phyloP scores from a whole-genome alignment of 176 grass and related monocot genomes.

The Panicum miliaceum region DNA sequence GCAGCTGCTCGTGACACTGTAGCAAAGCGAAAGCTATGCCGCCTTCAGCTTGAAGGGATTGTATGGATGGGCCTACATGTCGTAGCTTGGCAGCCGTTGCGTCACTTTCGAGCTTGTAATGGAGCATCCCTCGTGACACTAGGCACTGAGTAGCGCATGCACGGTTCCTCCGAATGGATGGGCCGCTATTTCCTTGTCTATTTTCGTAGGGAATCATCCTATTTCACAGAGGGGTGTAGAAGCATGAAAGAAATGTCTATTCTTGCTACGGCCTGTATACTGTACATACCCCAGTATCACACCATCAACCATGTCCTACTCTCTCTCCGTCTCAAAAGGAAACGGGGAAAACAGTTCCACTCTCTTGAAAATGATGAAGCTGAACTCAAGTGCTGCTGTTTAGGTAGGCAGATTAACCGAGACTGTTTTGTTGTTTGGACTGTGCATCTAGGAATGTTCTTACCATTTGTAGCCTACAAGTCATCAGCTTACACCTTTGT shows the following conservation, averaged over 20 bases:
- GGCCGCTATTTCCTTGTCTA: conserved; percentile 17
- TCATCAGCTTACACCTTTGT: neutral
- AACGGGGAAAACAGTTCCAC: neutral
- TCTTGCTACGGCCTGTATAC: conserved; percentile 10
- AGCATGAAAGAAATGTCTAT: conserved; percentile 26
- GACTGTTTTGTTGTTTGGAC: neutral
- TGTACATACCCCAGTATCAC: neutral
- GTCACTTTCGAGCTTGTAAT: conserved; percentile 31
- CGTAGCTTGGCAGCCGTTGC: conserved; percentile 4
- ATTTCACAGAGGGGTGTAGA: conserved; percentile 1
- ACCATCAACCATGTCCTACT: neutral
- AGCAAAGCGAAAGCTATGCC: conserved; percentile 35
- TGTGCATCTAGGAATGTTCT: too few relatives aligned
- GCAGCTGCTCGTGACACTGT: conserved; percentile 21
- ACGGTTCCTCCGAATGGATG: conserved; percentile 29
- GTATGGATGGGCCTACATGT: conserved; percentile 28
- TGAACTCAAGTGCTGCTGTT: neutral
- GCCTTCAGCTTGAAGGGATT: conserved; percentile 5
- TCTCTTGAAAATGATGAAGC: neutral
- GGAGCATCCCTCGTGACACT: conserved; percentile 11
- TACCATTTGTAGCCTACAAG: neutral
- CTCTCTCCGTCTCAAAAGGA: neutral
- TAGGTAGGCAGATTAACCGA: too few relatives aligned
- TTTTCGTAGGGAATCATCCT: conserved; percentile 28
- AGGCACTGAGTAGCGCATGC: conserved; percentile 36